phyloP scores from a whole-genome alignment of 1,139 yeast genomes.

The Candida albicans region DNA sequence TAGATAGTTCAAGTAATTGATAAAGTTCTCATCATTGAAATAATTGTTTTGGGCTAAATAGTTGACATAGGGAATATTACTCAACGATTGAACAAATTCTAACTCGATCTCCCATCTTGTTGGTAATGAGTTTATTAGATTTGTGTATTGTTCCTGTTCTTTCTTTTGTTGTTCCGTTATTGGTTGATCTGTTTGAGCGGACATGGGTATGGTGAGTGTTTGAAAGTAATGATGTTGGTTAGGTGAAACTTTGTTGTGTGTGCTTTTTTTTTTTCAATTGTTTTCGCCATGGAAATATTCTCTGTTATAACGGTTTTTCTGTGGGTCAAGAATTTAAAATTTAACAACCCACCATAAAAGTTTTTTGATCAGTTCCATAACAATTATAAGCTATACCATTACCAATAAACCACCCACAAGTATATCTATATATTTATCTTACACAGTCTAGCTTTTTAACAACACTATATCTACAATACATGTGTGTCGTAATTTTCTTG shows the following conservation, averaged over 20 bases:
- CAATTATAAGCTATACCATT: no score
- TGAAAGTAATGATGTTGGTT: neutral
- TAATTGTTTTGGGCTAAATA: conserved; percentile 74
- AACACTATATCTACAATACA: no score
- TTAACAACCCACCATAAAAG: neutral
- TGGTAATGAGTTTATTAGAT: conserved; percentile 44
- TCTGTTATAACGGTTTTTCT: no score
- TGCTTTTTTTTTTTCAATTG: neutral
- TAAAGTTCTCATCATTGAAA: conserved; percentile 58
- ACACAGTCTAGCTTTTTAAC: no score
- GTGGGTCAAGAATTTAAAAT: no score
- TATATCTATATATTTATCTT: no score
- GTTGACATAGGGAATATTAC: conserved; percentile 74
- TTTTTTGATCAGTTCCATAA: no score
- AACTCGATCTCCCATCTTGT: conserved; percentile 80
- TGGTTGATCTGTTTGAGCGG: neutral
- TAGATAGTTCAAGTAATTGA: conserved; percentile 64
- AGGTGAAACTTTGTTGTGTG: no score
- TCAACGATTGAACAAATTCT: conserved; percentile 80
- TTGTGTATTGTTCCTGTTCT: conserved; percentile 10
- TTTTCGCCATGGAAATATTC: neutral
- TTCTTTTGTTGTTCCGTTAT: conserved; percentile 2
- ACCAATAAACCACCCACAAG: no score
- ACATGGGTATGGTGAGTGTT: neutral
- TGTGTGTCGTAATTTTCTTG: no score